phyloP scores from a whole-genome alignment of 2,329 filamentous ascomycete species.

The Fusarium multiceps region DNA sequence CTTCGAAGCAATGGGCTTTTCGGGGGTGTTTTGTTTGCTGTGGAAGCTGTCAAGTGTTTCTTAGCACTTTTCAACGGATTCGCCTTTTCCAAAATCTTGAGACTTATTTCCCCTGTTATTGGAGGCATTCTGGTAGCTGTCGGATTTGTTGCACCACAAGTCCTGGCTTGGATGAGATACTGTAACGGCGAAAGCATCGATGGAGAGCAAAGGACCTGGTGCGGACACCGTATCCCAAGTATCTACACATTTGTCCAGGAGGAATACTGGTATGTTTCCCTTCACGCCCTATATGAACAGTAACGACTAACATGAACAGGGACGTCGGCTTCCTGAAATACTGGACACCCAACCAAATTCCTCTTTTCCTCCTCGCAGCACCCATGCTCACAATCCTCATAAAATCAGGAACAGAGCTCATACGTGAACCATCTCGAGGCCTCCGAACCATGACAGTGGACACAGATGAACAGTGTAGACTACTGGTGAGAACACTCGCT shows the following conservation, averaged over 20 bases:
- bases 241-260: slow-evolving; percentile 92
- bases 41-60: slow-evolving; percentile 62
- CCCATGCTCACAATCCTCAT: slow-evolving; percentile 77
- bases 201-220: slow-evolving; percentile 75
- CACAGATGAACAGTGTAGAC: slow-evolving; percentile 28
- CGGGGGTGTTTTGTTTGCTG: slow-evolving; percentile 80
- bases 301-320: slow-evolving; percentile 63
- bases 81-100: slow-evolving; percentile 57
- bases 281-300: slow-evolving; percentile 7
- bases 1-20: slow-evolving; percentile 89
- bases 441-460: slow-evolving; percentile 6
- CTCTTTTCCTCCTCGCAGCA: slow-evolving; percentile 84
- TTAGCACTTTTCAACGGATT: slow-evolving; percentile 42
- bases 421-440: slow-evolving; percentile 40
- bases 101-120: slow-evolving; percentile 68
- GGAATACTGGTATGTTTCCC: slow-evolving; percentile 80
- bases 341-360: slow-evolving; percentile 88
- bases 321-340: slow-evolving; percentile 88
- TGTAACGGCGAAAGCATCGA: slow-evolving; percentile 57
- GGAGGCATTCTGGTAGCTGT: slow-evolving; percentile 75
- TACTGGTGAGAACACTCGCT: slow-evolving; percentile 69
- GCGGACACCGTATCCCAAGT: slow-evolving; percentile 76
- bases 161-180: slow-evolving; percentile 77
- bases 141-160: slow-evolving; percentile 79
- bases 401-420: slow-evolving; percentile 65